phyloP scores from a whole-genome alignment of 305 asterid genomes.

The Rubia tinctorum region DNA sequence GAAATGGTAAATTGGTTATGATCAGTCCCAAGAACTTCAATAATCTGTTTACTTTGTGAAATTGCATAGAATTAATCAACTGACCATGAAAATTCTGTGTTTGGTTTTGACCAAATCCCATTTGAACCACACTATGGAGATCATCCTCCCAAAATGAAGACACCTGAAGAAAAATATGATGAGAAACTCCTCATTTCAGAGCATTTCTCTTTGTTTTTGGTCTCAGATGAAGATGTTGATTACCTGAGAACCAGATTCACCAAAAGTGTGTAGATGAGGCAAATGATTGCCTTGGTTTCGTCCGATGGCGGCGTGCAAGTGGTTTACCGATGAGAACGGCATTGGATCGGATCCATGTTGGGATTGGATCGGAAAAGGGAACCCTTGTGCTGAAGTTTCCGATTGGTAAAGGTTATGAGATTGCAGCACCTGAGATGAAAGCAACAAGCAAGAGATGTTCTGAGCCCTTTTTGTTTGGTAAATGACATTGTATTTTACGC shows the following conservation, averaged over 20 bases:
- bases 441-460: neutral
- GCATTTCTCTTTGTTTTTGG: neutral
- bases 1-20: neutral
- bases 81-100: slow-evolving; percentile 53
- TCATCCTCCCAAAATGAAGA: slow-evolving; percentile 77
- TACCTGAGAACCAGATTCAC: slow-evolving; percentile 64
- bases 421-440: slow-evolving; percentile 42
- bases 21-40: neutral
- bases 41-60: neutral
- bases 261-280: slow-evolving; percentile 42
- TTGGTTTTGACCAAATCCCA: slow-evolving; percentile 72
- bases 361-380: slow-evolving; percentile 33
- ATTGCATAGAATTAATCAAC: slow-evolving; percentile 12
- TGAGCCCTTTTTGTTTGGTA: no score
- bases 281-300: slow-evolving; percentile 38
- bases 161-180: slow-evolving; percentile 32
- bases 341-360: slow-evolving; percentile 33
- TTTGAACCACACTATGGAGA: slow-evolving; percentile 78
- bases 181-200: neutral
- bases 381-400: slow-evolving; percentile 29
- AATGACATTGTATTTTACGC: no score
- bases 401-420: slow-evolving; percentile 43
- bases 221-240: neutral
- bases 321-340: slow-evolving; percentile 33
- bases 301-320: slow-evolving; percentile 28